Evolutionary conservation across 148 eudicot species (phyloP).

Genomic region (Chenopodium suecicum): DNA sequence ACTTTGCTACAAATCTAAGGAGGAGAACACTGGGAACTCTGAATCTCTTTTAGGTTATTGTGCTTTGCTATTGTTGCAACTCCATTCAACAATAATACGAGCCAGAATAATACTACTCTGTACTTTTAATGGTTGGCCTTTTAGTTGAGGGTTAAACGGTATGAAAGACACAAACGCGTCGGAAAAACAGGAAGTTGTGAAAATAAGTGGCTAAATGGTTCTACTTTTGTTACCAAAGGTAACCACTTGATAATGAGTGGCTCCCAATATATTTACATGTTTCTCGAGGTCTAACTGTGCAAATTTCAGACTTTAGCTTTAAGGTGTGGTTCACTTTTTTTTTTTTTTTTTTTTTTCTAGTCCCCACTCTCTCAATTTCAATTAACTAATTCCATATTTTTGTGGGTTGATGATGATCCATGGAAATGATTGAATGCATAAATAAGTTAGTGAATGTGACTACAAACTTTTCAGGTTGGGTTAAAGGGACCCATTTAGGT

Average conservation of each 20-base stretch:
- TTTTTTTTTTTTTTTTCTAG: neutral
- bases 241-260: neutral
- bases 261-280: neutral
- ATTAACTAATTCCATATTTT: neutral
- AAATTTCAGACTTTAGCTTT: no score
- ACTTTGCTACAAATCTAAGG: no score
- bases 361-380: neutral
- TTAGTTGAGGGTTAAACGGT: no score
- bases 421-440: neutral
- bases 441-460: slow-evolving; percentile 3
- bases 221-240: neutral
- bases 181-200: neutral
- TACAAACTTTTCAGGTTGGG: slow-evolving; percentile 13
- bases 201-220: neutral
- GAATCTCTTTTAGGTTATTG: no score
- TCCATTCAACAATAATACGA: no score
- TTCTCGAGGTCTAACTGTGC: no score
- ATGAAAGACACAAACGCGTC: no score
- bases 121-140: no score
- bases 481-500: neutral
- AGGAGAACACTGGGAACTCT: no score
- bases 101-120: no score
- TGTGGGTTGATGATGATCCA: neutral
- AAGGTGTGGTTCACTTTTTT: no score
- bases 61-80: no score